These are phyloP conservation scores for Kuraishia hungarica DNA, from an alignment of 805 yeast genomes.

Conservation along the genomic window DNA sequence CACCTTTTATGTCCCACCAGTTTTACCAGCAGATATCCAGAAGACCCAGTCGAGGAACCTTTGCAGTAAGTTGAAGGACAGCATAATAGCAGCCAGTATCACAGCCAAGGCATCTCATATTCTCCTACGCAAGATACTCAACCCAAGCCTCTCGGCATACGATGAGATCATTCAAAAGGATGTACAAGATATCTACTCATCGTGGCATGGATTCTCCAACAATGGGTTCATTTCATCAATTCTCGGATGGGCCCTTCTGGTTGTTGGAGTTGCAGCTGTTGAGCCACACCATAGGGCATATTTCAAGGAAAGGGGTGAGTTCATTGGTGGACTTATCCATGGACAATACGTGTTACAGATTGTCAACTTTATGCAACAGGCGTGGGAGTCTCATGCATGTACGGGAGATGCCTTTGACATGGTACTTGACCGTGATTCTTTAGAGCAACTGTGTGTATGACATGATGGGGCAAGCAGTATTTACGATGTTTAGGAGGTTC, in stretches of 20 bases:
- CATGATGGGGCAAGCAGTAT: no score
- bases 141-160: slow-evolving; percentile 1
- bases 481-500: no score
- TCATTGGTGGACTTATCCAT: slow-evolving; percentile 7
- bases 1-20: neutral
- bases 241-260: slow-evolving; percentile 10
- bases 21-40: slow-evolving; percentile 1
- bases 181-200: slow-evolving; percentile 3
- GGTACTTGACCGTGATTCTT: slow-evolving; percentile 4
- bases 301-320: slow-evolving; percentile 6
- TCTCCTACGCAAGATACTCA: slow-evolving; percentile 5
- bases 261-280: slow-evolving; percentile 10
- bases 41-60: neutral
- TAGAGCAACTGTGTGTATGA: neutral
- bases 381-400: slow-evolving; percentile 9
- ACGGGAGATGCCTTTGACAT: slow-evolving; percentile 7
- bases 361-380: slow-evolving; percentile 5
- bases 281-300: slow-evolving; percentile 8
- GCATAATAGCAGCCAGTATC: slow-evolving; percentile 5
- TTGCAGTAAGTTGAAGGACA: slow-evolving; percentile 2
- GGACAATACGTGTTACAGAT: slow-evolving; percentile 7
- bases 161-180: slow-evolving; percentile 4
- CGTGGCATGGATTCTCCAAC: slow-evolving; percentile 1
- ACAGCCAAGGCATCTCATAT: slow-evolving; percentile 1
- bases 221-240: neutral